phyloP scores from a whole-genome alignment of 805 yeast species.

The Kuraishia molischiana region DNA sequence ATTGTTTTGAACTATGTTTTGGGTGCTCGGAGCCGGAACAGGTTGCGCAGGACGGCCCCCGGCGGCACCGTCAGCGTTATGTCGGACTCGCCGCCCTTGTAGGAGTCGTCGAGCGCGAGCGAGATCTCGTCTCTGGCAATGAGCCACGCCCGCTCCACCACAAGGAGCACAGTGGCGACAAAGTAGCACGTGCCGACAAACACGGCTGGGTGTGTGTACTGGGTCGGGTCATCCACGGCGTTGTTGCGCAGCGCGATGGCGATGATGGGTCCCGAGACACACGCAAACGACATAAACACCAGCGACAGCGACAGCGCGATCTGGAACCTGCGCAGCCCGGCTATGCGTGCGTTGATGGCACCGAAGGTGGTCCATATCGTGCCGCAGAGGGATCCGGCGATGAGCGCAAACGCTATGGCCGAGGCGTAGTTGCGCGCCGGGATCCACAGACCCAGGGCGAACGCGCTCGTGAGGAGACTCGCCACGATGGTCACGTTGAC shows the following conservation, averaged over 20 bases:
- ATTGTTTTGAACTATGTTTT: not conserved
- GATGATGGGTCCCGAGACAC: constrained; percentile 47
- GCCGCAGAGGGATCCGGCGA: constrained; percentile 53
- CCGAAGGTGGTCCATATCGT: constrained; percentile 47
- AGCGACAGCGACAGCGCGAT: constrained; percentile 40
- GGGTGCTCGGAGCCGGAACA: not conserved
- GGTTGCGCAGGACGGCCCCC: not conserved
- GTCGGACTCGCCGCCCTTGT: not conserved
- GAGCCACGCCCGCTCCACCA: constrained; percentile 44
- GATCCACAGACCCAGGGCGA: constrained; percentile 42
- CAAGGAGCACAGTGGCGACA: constrained; percentile 30
- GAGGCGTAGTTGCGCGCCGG: constrained; percentile 51
- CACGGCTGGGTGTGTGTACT: constrained; percentile 42
- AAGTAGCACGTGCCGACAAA: constrained; percentile 50
- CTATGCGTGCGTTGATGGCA: constrained; percentile 39
- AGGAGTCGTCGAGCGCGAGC: not conserved
- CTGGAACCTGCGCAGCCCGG: constrained; percentile 43
- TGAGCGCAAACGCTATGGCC: constrained; percentile 37
- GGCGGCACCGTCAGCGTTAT: not conserved
- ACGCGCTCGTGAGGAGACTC: constrained; percentile 27
- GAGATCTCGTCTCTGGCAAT: constrained; percentile 32
- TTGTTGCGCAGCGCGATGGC: constrained; percentile 39
- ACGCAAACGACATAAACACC: constrained; percentile 38
- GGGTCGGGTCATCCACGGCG: constrained; percentile 28
- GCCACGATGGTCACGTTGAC: constrained; percentile 31